Evolutionary conservation across 495 filamentous ascomycete species (phyloP), one percentile per base, ranked within the genome.

Genomic region (Neurospora sp.): DNA sequence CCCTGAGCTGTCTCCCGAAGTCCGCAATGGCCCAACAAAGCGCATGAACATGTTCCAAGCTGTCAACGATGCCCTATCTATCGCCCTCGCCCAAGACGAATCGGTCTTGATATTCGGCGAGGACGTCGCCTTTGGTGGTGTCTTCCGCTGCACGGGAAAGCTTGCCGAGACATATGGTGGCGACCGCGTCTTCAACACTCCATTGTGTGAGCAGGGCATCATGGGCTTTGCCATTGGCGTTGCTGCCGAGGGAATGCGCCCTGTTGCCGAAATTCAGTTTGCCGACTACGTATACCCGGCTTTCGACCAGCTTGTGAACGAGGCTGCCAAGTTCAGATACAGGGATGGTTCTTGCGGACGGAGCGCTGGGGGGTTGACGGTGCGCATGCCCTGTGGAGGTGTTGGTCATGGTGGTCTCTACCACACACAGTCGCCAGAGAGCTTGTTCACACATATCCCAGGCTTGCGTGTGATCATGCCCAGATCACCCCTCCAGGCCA

Each of bases 331-430:
- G 83, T 92, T 93, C 74, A 84, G 96, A 71, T 99, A 95, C 81
- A 86, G 95, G 69, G 92, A 95, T 79, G 95, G 94, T 0, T 82
- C 79, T 3, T 92, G 90, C 12, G 90, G 87, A 1, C 86, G 87
- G 9, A 87, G 90, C 79, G 86, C 83, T 12, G 93, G 93, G 8
- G 92, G 95, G 4, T 81, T 99, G 80, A 94, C 96, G 14, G 89
- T 98, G 14, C 86, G 96, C 22, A 99, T 99, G 96, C 96, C 96
- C 0, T 94, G 90, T 75, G 96, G 96, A 69, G 92, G 90, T 22
- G 96, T 99, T 18, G 96, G 96, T n/a, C 96, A 99, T 78, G 96
- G 96, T 69, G 96, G 92, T 69, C 82, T 99, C 83, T 97, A 99
- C 80, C 96, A 99, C 78, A 92, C 95, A 2, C 96, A 98, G 79